Evolutionary conservation across 345 rosid genomes (phyloP), one percentile per base, ranked within the genome.

Genomic region (Passiflora organensis): DNA sequence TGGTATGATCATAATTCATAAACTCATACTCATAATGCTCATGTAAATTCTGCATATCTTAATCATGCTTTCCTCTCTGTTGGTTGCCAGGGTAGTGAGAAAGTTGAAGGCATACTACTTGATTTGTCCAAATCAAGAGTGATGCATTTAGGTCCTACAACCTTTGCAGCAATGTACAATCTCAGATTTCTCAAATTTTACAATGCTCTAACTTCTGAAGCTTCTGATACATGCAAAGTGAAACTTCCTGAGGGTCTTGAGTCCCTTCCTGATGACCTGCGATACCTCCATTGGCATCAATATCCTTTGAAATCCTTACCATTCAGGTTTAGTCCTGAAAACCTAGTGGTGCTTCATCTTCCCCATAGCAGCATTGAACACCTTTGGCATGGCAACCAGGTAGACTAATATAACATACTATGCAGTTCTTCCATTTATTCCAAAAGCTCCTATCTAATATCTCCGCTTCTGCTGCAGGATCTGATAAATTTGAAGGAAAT

Each of bases 261-360:
- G 0, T 44, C 11, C 32, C 41, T 57, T 32, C 23, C 51, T 8
- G 6, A 18, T 6, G 10, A 46, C 12, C 19, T 57, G 24, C 44
- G 51, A 25, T 57, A 46, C 14, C 20, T 57, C 21, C 20, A 28
- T 6, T 57, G 62, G 62, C 9, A 32, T 10, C 22, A 12, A 8
- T 57, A 28, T 19, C 62, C 62, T 18, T 45, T 44, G 39, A 17
- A 18, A 44, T 46, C 52, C 10, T 23, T 57, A 12, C 62, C 52
- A 1, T 18, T 14, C 5, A 32, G 17, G 44, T 19, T 44, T 17
- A 2, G 19, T 19, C 43, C 20, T 0, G 25, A 34, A 24, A 58
- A 58, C 8, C 51, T 58, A 8, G 52, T 58, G 32, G 62, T 25
- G 20, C 51, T 58, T 13, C 6, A 46, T 12, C 17, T 58, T 16